Base-by-base conservation (phyloP, 2,329 filamentous ascomycete genomes). In the Juglanconis sp. region DNA sequence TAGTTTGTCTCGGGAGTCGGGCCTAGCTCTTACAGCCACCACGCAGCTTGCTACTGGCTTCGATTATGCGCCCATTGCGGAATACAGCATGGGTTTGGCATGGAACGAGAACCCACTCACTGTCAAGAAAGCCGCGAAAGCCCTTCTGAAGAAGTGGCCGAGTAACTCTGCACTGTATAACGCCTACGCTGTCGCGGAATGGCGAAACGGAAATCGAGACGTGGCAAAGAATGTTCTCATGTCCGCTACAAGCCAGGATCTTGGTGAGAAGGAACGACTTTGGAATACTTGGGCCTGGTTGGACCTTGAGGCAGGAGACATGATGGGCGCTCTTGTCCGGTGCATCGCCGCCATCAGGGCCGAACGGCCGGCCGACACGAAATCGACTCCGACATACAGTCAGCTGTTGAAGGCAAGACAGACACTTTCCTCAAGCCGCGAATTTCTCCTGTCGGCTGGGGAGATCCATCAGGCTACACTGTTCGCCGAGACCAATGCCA, bases 181-280 rank as follows among this genome's bases (percentile, higher is more conserved):
- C 65, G 85, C 87, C 0, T 96, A 94, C 68, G 91, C 89, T 0
- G 74, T 91, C 13, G 84, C 92, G 3, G 91, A 96, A 72, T 80
- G 75, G 65, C 76, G 78, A 1, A 81, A 81, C 35, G 84, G 80
- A 0, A 87, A 88, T 31, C 65, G 70, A 1, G 78, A 83, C 0
- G 76, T 85, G 51, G 87, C 89, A 4, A 75, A 79, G 30, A 86
- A 84, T 55, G 86, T 95, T 0, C 83, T 94, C 67, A 71, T 79
- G 1, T 88, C 88, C 1, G 87, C 91, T 1, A 76, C 91, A 4
- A 68, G 68, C 15, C 68, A 71, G 61, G 65, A 80, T 3, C 69
- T 88, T 3, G 74, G 30, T 71, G 74, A 89, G 9, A 67, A 67
- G 9, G 68, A 71, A 63, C 65, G 82, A 1, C 71, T 91, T 2